Evolutionary conservation across 768 basidiomycete species (phyloP).

Genomic region (Gloeostereum incarnatum): DNA sequence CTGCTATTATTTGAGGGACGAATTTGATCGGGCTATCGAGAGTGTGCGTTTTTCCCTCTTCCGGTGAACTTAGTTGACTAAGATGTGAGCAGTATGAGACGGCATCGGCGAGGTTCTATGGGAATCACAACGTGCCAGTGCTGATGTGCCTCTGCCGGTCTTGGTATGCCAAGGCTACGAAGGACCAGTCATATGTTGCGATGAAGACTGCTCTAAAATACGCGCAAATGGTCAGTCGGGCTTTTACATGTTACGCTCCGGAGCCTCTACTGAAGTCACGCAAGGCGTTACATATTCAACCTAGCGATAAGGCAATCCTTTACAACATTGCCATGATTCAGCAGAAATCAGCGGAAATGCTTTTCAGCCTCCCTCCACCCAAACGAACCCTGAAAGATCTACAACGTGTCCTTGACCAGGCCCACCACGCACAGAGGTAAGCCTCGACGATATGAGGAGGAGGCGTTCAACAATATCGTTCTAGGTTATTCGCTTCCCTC

Average conservation of each 20-base stretch:
- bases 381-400: slow-evolving; percentile 82
- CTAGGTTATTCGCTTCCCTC: slow-evolving; percentile 76
- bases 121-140: slow-evolving; percentile 63
- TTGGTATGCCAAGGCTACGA: slow-evolving; percentile 91
- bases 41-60: slow-evolving; percentile 46
- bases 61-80: background rate
- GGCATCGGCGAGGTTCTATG: slow-evolving; percentile 72
- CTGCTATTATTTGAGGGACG: slow-evolving; percentile 86
- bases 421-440: slow-evolving; percentile 80
- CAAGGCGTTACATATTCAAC: slow-evolving; percentile 79
- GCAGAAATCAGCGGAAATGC: slow-evolving; percentile 90
- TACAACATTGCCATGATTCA: slow-evolving; percentile 99
- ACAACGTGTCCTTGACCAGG: slow-evolving; percentile 68
- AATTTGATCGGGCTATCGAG: slow-evolving; percentile 94
- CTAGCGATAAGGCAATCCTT: slow-evolving; percentile 80
- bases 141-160: slow-evolving; percentile 84
- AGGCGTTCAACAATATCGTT: background rate
- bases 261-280: slow-evolving; percentile 3
- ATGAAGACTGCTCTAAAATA: slow-evolving; percentile 83
- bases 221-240: slow-evolving; percentile 57
- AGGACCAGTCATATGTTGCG: slow-evolving; percentile 73
- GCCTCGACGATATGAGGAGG: slow-evolving; percentile 13
- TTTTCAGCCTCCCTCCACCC: slow-evolving; percentile 61
- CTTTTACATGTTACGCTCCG: background rate
- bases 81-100: slow-evolving; percentile 69